phyloP scores from a whole-genome alignment of 257 asterid genomes.

The Echites panduratus region DNA sequence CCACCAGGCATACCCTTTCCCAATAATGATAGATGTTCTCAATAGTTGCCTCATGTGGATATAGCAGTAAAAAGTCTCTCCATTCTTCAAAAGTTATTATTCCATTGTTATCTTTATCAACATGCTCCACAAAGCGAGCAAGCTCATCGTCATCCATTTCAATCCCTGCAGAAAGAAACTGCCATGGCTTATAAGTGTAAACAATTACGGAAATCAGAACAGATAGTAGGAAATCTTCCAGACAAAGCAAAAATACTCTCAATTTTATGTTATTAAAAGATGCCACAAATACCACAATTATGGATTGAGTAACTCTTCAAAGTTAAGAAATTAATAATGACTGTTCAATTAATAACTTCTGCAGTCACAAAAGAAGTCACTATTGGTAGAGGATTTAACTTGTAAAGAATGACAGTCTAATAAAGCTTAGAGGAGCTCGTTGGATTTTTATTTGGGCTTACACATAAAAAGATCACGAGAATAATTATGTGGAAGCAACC shows the following conservation, averaged over 20 bases:
- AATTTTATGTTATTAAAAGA: not conserved
- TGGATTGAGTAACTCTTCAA: not conserved
- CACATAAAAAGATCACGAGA: not conserved
- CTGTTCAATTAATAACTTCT: not conserved
- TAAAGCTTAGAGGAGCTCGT: not conserved
- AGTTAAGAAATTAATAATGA: not conserved
- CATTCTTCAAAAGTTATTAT: conserved; percentile 95
- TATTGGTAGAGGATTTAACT: not conserved
- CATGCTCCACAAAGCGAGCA: conserved; percentile 93
- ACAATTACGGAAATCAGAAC: conserved; percentile 17
- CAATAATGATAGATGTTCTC: conserved; percentile 85
- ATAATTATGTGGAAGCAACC: not conserved
- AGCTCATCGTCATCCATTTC: conserved; percentile 87
- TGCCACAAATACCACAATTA: not conserved
- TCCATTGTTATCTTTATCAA: conserved; percentile 92
- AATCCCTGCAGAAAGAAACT: conserved; percentile 80
- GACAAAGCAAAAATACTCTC: not conserved
- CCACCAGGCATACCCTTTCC: conserved; percentile 92
- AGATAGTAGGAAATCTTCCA: not conserved
- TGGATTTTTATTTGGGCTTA: not conserved
- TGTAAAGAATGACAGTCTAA: not conserved
- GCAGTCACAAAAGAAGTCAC: not conserved
- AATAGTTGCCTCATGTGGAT: conserved; percentile 92
- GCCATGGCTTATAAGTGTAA: conserved; percentile 65
- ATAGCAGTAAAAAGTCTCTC: conserved; percentile 91